Base-by-base conservation (phyloP, 2,329 filamentous ascomycete genomes). In the Metarhizium guizhouense region DNA sequence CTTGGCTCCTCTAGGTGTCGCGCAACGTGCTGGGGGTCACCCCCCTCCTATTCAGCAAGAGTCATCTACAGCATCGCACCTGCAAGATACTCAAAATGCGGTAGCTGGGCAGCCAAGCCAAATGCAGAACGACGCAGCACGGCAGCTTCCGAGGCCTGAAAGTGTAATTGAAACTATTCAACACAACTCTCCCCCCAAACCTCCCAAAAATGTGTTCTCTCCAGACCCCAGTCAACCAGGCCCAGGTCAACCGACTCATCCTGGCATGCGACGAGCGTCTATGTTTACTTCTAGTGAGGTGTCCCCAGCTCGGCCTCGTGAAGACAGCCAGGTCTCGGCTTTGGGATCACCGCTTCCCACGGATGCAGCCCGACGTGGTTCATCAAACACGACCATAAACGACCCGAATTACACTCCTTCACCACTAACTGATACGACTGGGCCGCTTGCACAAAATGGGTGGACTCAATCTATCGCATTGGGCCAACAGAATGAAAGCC, bases 291-390 rank as follows among this genome's bases (percentile, higher is more conserved):
- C 54, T 36, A 54, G 55, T 18, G 55, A 59, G 8, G 53, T 60
- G 18, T 59, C 57, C 16, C 57, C 60, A 8, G 42, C 56, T 14
- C 56, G 56, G 8, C 42, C 57, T 16, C 56, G 61, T 32, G 54
- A 55, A 0, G 56, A 60, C 40, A 60, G 61, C 25, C 52, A 56
- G 25, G 59, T 60, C 2, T 62, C 60, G 1, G 50, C 59, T 20
- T 13, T 61, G 18, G 53, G 55, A 13, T 60, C 60, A 5, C 59
- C 59, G 0, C 59, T 60, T 1, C 58, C 58, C 6, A 38, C 57
- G n/a, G 61, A 60, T 13, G 20, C 54, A 20, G 52, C 48, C 10
- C 57, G 55, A 34, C 56, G 59, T 18, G 52, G 51, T 30, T 62
- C 60, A 10, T 48, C 43, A 1, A 62, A 56, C 40, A 25, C 58